Conservation (phyloP, 352 stramenopile species). For the Phytophthora palmivora region DNA sequence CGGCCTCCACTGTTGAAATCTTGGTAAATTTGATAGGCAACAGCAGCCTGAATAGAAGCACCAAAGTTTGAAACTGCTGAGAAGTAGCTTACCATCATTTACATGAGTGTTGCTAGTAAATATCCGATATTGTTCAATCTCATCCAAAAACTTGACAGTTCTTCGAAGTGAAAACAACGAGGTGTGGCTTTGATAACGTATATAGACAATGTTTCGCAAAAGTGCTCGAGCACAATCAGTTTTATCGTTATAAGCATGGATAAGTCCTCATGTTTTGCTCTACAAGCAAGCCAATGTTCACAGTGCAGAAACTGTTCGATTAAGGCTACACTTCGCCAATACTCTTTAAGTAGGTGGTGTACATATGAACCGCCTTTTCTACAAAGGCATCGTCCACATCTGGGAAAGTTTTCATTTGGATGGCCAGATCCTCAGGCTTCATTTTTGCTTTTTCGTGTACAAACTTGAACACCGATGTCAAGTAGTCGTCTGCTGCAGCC, state of each 20-base stretch:
- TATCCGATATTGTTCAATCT: too few relatives aligned
- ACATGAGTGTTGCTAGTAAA: too few relatives aligned
- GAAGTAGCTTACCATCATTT: too few relatives aligned
- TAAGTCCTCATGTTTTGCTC: not conserved
- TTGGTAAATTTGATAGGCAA: too few relatives aligned
- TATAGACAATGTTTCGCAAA: not conserved
- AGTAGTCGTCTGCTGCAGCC: not conserved
- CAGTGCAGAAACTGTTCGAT: not conserved
- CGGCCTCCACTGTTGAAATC: too few relatives aligned
- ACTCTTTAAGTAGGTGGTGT: not conserved
- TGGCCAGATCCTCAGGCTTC: not conserved
- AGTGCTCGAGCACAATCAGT: not conserved
- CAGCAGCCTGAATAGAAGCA: too few relatives aligned
- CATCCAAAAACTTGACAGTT: too few relatives aligned
- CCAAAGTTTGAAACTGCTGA: too few relatives aligned
- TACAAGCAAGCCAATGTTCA: not conserved
- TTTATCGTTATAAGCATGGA: not conserved
- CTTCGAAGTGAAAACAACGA: too few relatives aligned
- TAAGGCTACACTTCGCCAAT: not conserved
- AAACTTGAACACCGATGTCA: not conserved
- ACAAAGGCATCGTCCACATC: not conserved
- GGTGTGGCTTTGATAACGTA: not conserved
- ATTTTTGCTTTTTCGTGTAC: not conserved
- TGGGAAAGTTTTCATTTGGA: not conserved
- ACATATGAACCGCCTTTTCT: not conserved